phyloP scores from a whole-genome alignment of 805 yeast genomes.

The Monosporozyma aerobia region DNA sequence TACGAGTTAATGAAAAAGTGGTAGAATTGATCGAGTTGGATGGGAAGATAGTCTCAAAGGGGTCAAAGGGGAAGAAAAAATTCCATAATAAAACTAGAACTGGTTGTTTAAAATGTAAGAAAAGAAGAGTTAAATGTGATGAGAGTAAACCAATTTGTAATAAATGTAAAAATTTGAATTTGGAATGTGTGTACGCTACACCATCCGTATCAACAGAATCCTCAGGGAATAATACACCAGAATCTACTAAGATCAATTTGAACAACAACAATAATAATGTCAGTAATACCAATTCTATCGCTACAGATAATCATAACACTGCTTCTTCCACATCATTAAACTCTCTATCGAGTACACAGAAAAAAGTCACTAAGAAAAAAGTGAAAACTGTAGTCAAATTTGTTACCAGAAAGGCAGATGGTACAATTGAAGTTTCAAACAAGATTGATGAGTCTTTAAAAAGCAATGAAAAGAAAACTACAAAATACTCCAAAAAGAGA shows the following conservation, averaged over 20 bases:
- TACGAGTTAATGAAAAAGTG: conserved; percentile 16
- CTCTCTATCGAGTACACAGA: neutral
- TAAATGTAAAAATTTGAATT: conserved; percentile 71
- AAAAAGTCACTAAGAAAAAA: neutral
- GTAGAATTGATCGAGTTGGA: conserved; percentile 32
- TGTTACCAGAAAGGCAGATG: neutral
- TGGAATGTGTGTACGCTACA: conserved; percentile 59
- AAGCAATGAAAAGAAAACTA: neutral
- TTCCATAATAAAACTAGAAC: conserved; percentile 82
- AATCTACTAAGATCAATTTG: neutral
- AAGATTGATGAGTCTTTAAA: neutral
- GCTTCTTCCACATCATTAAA: neutral
- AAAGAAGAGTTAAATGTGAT: conserved; percentile 87
- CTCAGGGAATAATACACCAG: neutral
- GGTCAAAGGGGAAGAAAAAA: conserved; percentile 65
- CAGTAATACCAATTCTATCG: neutral
- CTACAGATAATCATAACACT: neutral
- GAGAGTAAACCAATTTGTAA: conserved; percentile 71
- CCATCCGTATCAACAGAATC: too few species aligned
- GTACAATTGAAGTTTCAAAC: neutral
- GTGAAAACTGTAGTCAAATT: neutral
- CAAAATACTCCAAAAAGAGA: neutral
- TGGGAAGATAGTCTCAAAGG: conserved; percentile 33
- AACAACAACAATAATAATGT: neutral
- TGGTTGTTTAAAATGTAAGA: conserved; percentile 86